Evolutionary conservation across 805 yeast genomes (phyloP), one percentile per base, ranked within the genome.

Genomic region (Saccharomycopsis oosterbeekiorum): DNA sequence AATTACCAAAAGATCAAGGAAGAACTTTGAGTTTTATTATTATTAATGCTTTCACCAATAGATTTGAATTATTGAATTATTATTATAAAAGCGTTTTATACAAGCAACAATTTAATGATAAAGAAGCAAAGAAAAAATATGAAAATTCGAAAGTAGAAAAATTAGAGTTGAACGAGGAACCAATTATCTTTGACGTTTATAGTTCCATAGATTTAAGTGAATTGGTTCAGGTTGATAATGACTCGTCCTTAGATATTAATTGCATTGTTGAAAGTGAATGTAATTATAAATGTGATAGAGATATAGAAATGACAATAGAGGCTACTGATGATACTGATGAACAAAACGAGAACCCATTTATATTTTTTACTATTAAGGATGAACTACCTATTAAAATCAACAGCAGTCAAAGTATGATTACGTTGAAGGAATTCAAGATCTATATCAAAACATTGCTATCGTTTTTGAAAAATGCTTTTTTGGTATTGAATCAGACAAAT

Each of bases 391-490:
- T 47, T 9, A 47, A 47, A 9, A 10, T 47, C 26, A 47, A 24
- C 12, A 47, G 15, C 14, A 47, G 34, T 47, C 53, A 47, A 24
- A 24, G n/a, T n/a, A 47, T 47, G 53, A 47, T 34, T 21, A 47
- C 92, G 14, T 75, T 89, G 59, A 90, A 90, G 67, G 97, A 92
- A 70, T 93, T 97, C 0, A 82, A 96, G 54, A 89, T 88, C 67
- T 75, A 94, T 37, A 90, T 91, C 80, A 83, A 93, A 65, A 91
- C 96, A 4, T 75, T 96, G 59, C 83, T 94, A 86, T 88, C 92
- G 4, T 94, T 94, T 70, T 76, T 94, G 68, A 90, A 92, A 70
- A 89, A 97, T 0, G 88, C 91, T 53, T 87, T 93, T 68, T 89
- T 86, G 72, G 97, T 96, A 2, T 76, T 96, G 66, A 91, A 90